Percentiles rank a stretch among this genome's conserved stretches.
Conservation (phyloP, 148 eudicot genomes). For the Rhododendron ovatum region DNA sequence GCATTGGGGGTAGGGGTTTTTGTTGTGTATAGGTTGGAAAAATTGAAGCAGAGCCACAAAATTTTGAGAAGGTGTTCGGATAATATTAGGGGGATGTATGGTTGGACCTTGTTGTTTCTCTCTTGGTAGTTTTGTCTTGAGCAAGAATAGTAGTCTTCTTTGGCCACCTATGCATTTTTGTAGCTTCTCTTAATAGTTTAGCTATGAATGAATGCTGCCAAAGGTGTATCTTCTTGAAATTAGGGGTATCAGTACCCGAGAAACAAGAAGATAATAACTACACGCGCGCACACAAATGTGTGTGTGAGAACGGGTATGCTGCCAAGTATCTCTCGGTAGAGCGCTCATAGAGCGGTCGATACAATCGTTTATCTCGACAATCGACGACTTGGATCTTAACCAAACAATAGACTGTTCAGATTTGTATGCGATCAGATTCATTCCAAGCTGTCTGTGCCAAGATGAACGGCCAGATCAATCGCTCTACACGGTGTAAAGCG, state of each 20-base stretch:
- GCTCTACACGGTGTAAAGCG: too few species aligned
- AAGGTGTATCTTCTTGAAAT: not conserved
- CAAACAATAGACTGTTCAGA: too few species aligned
- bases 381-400: too few species aligned
- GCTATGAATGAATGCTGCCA: not conserved
- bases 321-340: too few species aligned
- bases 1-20: not conserved
- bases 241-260: not conserved
- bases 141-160: not conserved
- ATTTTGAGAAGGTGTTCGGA: conserved; percentile 14
- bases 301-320: too few species aligned
- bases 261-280: not conserved
- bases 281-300: too few species aligned
- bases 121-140: not conserved
- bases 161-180: not conserved
- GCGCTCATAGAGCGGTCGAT: too few species aligned
- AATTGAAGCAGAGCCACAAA: conserved; percentile 44
- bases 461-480: too few species aligned
- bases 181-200: not conserved
- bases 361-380: too few species aligned
- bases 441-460: rapidly evolving
- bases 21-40: conserved; percentile 13
- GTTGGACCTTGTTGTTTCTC: not conserved
- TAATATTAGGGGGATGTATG: conserved; percentile 23
- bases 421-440: too few species aligned